Conservation (phyloP, 2,329 filamentous ascomycete species). For the Monosporascus sp. region DNA sequence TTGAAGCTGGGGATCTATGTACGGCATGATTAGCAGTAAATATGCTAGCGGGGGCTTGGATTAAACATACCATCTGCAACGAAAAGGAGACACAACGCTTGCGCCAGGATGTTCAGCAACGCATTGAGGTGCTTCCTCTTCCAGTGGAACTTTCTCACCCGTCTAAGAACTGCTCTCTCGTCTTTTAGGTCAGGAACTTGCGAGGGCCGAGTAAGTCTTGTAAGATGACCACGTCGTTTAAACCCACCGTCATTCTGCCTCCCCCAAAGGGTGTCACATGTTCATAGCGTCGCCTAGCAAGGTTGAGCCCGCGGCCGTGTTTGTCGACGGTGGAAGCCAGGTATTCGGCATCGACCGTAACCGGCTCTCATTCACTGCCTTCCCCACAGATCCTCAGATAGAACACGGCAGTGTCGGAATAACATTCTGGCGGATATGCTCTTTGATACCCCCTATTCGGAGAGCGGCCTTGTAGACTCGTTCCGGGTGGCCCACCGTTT, state of each 20-base stretch:
- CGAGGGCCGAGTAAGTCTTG: slow-evolving; percentile 51
- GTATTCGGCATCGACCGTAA: slow-evolving; percentile 57
- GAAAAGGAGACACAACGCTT: slow-evolving; percentile 56
- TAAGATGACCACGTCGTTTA: slow-evolving; percentile 61
- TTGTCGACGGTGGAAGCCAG: slow-evolving; percentile 56
- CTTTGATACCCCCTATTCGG: slow-evolving; percentile 1
- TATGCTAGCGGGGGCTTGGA: no score
- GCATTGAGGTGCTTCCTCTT: slow-evolving; percentile 49
- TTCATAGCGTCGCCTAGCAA: slow-evolving; percentile 65
- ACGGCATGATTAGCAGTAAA: no score
- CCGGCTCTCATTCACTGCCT: background rate
- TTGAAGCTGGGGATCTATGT: slow-evolving; percentile 42
- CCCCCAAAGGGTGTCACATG: slow-evolving; percentile 66
- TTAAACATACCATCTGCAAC: slow-evolving; percentile 45
- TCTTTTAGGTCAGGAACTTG: slow-evolving; percentile 50
- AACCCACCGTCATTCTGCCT: slow-evolving; percentile 66
- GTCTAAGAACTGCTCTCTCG: slow-evolving; percentile 46
- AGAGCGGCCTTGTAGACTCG: background rate
- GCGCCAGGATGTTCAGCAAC: slow-evolving; percentile 65
- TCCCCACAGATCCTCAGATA: background rate
- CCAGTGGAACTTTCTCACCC: slow-evolving; percentile 60
- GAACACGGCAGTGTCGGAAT: slow-evolving; percentile 2
- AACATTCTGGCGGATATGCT: slow-evolving; percentile 2
- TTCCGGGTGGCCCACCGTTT: no score
- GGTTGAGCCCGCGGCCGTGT: slow-evolving; percentile 55